Evolutionary conservation across 441 rosid genomes (phyloP).

Genomic region (Erodium chrysanthum): DNA sequence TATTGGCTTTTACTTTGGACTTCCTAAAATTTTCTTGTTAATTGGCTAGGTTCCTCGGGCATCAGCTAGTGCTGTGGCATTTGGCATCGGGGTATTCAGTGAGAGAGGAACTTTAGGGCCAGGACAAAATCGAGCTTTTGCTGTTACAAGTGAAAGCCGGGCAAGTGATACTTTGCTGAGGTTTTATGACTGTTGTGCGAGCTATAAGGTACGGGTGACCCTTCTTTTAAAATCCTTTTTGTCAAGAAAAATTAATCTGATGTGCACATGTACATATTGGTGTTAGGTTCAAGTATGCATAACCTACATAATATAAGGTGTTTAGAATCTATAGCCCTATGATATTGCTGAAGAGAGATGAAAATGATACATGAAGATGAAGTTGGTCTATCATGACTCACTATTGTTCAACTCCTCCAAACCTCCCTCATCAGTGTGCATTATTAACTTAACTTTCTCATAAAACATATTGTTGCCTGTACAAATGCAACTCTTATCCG

Average conservation of each 20-base stretch:
- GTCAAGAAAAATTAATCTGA: no score
- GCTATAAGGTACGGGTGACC: constrained; percentile 52
- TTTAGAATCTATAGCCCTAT: neutral
- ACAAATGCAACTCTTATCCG: no score
- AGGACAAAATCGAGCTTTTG: constrained; percentile 63
- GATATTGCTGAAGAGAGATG: neutral
- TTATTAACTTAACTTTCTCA: neutral
- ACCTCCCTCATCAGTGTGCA: neutral
- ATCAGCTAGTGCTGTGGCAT: constrained; percentile 95
- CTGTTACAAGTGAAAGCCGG: constrained; percentile 84
- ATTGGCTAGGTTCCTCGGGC: constrained; percentile 69
- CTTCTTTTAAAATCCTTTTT: neutral
- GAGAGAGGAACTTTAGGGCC: constrained; percentile 77
- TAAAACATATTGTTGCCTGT: neutral
- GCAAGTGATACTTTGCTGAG: constrained; percentile 76
- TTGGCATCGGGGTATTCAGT: constrained; percentile 83
- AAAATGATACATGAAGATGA: neutral
- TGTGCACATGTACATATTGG: neutral
- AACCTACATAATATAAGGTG: neutral
- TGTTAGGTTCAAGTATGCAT: neutral
- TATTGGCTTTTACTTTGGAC: no score
- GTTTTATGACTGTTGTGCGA: constrained; percentile 70
- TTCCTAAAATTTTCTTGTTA: constrained; percentile 18
- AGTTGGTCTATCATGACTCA: neutral
- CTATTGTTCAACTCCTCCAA: neutral